Evolutionary conservation across 306 rosid species (phyloP), one percentile per base, ranked within the genome.

Genomic region (Spatholobus suberectus): DNA sequence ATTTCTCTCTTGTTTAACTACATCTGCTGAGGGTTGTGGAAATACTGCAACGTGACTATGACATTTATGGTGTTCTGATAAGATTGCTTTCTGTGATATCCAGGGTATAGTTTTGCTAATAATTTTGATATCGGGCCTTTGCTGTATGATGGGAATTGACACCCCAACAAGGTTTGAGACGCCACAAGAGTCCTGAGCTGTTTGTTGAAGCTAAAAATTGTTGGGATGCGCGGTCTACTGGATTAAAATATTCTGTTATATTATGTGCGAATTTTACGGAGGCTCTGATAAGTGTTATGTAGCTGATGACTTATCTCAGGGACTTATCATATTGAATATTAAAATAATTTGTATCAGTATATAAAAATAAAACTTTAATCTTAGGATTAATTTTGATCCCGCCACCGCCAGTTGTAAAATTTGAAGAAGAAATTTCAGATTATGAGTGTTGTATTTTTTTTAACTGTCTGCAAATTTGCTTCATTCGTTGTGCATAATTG

Each of bases 141-240:
- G 99, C 90, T 96, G 97, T 82, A 96, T 94, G 99, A 94, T 96
- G 99, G 98, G 96, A 75, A 96, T 96, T 37, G 99, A 94, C 86
- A 91, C 98, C 35, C 99, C 99, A 67, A 90, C 99, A 23, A 92
- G 98, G 90, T 96, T 94, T 82, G 98, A 96, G 95, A 26, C 89
- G 4, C 95, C 96, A 20, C 98, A 93, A 78, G 99, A 96, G 73
- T 91, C 88, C 77, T 93, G 88, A 93, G 76, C 59, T 71, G 52
- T 78, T 55, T 61, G 61, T 84, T 62, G 79, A 78, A 81, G 86
- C 77, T 76, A 75, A 73, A 66, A 77, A n/a, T 49, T 54, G 68
- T 32, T 68, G 68, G 41, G 69, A 69, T 84, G 76, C 74, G 24
- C 54, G 82, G 44, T 77, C 80, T 81, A 27, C 85, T 67, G 52